A percentile compares a stretch with the other conserved stretches of the same genome.
These are phyloP conservation scores for Citrus mangshanensis DNA, from an alignment of 345 rosid genomes.

Conservation along the genomic window DNA sequence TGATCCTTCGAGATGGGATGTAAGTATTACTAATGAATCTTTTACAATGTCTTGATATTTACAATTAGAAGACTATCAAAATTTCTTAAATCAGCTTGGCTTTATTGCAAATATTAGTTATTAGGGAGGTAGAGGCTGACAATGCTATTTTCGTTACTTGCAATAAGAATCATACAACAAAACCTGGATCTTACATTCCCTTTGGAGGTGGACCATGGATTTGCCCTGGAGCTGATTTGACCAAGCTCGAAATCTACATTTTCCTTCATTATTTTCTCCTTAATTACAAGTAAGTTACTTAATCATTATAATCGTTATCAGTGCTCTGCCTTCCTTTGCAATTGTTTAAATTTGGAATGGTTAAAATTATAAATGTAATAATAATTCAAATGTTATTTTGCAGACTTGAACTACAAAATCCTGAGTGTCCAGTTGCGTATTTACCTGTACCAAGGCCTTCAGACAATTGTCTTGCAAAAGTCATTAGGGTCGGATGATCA, in stretches of 20 bases:
- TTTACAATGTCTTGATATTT: background rate
- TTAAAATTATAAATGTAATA: background rate
- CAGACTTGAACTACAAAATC: background rate
- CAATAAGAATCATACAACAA: background rate
- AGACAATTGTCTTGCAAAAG: background rate
- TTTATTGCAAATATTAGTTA: background rate
- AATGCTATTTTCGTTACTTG: background rate
- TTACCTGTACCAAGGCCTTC: background rate
- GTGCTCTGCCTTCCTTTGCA: background rate
- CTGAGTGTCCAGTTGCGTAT: background rate
- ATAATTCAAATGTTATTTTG: background rate
- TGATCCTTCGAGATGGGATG: conserved; percentile 53
- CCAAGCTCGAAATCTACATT: conserved; percentile 6
- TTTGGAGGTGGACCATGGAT: background rate
- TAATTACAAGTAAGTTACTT: background rate
- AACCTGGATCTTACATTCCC: background rate
- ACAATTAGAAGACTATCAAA: too few species aligned
- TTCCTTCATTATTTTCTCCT: background rate
- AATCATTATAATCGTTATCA: background rate
- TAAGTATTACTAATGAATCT: conserved; percentile 4
- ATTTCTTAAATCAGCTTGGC: background rate
- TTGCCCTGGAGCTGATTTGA: conserved; percentile 1
- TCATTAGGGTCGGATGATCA: background rate
- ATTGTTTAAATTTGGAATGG: background rate
- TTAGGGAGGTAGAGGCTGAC: background rate